Conservation (phyloP, 2,329 filamentous ascomycete species). For the Colletotrichum sp. region DNA sequence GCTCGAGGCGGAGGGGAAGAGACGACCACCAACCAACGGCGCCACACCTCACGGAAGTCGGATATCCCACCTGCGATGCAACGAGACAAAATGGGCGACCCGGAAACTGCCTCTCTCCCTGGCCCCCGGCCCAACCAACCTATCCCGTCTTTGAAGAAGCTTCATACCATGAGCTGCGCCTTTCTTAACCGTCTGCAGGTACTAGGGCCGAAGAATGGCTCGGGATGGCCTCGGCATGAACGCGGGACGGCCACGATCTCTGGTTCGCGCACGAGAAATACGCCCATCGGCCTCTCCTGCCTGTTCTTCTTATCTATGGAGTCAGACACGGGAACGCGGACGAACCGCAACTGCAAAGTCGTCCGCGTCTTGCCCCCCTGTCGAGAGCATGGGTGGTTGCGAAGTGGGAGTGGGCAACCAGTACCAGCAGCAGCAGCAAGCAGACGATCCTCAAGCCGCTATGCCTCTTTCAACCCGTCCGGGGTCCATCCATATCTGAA, state of each 20-base stretch:
- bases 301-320: conserved; percentile 16
- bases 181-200: not conserved
- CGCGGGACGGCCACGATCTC: not conserved
- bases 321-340: conserved; percentile 2
- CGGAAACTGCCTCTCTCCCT: not conserved
- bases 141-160: not conserved
- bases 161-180: not conserved
- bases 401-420: not conserved
- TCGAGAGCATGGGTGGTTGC: not conserved
- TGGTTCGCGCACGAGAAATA: not conserved
- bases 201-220: not conserved
- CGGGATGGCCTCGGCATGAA: not conserved
- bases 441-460: conserved; percentile 5
- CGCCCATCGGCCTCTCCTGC: not conserved
- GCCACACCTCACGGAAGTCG: not conserved
- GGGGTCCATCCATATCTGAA: not conserved
- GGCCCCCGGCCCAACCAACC: not conserved
- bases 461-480: not conserved
- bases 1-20: not conserved
- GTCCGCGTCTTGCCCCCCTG: not conserved
- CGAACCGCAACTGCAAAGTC: conserved; percentile 3
- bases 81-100: not conserved
- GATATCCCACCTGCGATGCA: not conserved
- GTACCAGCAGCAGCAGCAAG: not conserved
- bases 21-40: not conserved